Evolutionary conservation across 2,329 filamentous ascomycete genomes (phyloP).

Genomic region (Fusarium coffeatum): DNA sequence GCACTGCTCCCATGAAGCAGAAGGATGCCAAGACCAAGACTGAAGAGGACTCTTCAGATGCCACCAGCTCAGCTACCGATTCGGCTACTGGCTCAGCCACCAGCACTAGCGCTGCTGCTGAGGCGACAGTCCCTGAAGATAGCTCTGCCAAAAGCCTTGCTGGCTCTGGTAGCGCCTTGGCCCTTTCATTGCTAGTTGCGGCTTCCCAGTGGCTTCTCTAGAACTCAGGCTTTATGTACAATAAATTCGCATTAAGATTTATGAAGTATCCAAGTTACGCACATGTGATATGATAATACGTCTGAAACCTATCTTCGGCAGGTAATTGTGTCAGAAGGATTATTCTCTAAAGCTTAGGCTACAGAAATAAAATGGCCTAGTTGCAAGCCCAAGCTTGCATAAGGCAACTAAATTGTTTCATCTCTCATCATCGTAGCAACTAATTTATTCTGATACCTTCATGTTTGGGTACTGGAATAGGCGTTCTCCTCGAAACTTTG

Average conservation of each 20-base stretch:
- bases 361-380: no score
- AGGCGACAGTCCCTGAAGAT: background rate
- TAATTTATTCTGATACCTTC: no score
- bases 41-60: background rate
- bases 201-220: background rate
- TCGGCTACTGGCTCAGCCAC: background rate
- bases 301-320: background rate
- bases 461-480: no score
- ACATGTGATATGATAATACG: background rate
- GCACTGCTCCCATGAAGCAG: background rate
- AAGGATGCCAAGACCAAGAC: background rate
- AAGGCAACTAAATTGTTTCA: no score
- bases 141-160: background rate
- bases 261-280: background rate
- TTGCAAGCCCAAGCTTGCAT: no score
- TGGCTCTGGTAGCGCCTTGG: background rate
- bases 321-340: no score
- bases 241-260: background rate
- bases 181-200: background rate
- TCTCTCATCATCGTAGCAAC: no score
- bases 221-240: background rate
- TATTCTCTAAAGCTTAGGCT: no score
- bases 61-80: background rate
- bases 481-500: background rate
- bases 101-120: background rate